phyloP scores from a whole-genome alignment of 139 green algal species.

The Bryopsis sp. region DNA sequence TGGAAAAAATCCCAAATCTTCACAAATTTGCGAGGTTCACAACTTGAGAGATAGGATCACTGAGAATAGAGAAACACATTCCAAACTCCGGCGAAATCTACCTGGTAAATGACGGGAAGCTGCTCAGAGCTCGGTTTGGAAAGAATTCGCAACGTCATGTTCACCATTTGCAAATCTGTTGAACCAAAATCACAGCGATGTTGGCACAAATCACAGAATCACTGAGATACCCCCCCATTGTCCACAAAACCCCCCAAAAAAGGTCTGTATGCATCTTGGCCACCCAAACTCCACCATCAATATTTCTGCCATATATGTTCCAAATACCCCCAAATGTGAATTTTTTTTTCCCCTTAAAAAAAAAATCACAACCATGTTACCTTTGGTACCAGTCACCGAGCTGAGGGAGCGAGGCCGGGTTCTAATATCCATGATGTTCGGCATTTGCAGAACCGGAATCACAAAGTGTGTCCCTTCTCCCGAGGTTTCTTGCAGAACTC shows the following conservation, averaged over 20 bases:
- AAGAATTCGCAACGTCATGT: constrained; percentile 92
- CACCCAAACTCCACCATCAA: no score
- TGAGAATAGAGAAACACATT: background rate
- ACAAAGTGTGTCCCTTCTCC: constrained; percentile 91
- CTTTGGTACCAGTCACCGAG: constrained; percentile 97
- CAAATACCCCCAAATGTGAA: background rate
- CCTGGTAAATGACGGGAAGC: constrained; percentile 69
- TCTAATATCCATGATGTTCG: constrained; percentile 93
- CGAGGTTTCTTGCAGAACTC: constrained; percentile 66
- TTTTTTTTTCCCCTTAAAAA: background rate
- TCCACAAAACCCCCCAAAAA: no score
- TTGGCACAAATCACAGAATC: no score
- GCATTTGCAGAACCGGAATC: constrained; percentile 83
- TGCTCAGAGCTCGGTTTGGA: constrained; percentile 76
- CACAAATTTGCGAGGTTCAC: no score
- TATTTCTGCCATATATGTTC: constrained; percentile 9
- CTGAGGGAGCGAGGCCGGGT: constrained; percentile 85
- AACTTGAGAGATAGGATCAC: no score
- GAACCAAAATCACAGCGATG: no score
- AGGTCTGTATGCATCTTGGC: no score
- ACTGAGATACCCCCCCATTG: no score
- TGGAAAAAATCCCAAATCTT: no score
- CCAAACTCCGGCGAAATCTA: background rate
- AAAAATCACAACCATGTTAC: constrained; percentile 31
- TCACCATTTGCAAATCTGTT: constrained; percentile 98